Percentiles rank a stretch among this genome's conserved stretches.
phyloP scores from a whole-genome alignment of 2,329 filamentous ascomycete species.

The Alternaria longipes region DNA sequence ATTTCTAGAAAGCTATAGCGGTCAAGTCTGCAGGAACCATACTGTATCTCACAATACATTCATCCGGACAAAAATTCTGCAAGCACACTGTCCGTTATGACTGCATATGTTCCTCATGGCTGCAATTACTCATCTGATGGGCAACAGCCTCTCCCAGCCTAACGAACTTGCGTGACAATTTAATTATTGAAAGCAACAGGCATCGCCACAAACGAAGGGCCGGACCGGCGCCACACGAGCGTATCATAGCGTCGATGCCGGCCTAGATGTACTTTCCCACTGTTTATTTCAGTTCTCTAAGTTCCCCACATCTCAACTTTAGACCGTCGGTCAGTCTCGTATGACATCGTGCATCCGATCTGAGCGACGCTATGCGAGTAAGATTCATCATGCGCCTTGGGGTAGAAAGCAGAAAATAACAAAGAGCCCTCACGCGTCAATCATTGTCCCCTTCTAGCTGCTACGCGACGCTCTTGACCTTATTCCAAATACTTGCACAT shows the following conservation, averaged over 20 bases:
- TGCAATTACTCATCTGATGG: not conserved
- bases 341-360: not conserved
- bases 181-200: not conserved
- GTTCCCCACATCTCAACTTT: constrained; percentile 1
- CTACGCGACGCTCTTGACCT: not conserved
- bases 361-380: not conserved
- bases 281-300: not conserved
- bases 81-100: not conserved
- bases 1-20: not conserved
- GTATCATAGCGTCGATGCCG: constrained; percentile 9
- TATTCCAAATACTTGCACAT: not conserved
- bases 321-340: constrained; percentile 1
- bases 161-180: not conserved
- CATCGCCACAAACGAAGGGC: constrained; percentile 1
- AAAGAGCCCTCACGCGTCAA: not conserved
- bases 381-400: not conserved
- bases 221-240: constrained; percentile 13
- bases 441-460: not conserved
- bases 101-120: not conserved
- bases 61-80: not conserved
- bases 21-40: not conserved
- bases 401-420: not conserved
- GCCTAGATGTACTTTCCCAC: constrained; percentile 7
- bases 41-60: not conserved
- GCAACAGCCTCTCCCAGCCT: not conserved